Evolutionary conservation across 176 grass and related monocot genomes (phyloP), one percentile per base, ranked within the genome.

Genomic region (Lolium multiflorum): DNA sequence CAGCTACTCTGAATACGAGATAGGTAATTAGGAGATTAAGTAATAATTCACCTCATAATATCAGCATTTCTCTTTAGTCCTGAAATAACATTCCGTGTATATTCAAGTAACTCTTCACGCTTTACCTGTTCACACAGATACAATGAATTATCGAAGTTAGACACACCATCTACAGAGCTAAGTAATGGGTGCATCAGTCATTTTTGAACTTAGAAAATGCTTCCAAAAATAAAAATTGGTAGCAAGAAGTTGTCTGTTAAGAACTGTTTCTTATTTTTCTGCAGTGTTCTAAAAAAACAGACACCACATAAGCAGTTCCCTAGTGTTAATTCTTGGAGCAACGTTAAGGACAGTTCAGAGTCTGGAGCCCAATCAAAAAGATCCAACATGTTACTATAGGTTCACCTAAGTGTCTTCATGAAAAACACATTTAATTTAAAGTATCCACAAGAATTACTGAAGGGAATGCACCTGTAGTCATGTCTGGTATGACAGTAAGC

Each of bases 1-100:
- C 35, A 55, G 26, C 16, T 54, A 49, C 35, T 87, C 4, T 47
- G 38, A 50, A 66, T 44, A 81, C 54, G n/a, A 82, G 26, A 41
- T 80, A 82, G 20, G 43, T 81, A 79, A 63, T 86, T 67, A 88
- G 72, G 11, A 70, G 52, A 71, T 73, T 59, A 83, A 86, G 31
- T 76, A 85, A 18, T 76, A 85, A 18, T 37, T 86, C n/a, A 98
- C 97, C 97, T 98, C 90, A 86, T 10, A 89, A 96, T 90, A 67
- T 98, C 97, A 83, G 92, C 93, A 88, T 94, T 96, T 88, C 86
- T 85, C 88, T 98, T 96, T 17, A 98, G 82, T 79, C 97, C 97
- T 84, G 90, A 90, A 91, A 98, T 96, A 41, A 91, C 91, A 80
- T 85, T 84, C 86, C 94, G 93, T 52, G 91, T 90, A 85, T 92